phyloP scores from a whole-genome alignment of 1,284 basidiomycete genomes.

The Leccinum fuscescens region DNA sequence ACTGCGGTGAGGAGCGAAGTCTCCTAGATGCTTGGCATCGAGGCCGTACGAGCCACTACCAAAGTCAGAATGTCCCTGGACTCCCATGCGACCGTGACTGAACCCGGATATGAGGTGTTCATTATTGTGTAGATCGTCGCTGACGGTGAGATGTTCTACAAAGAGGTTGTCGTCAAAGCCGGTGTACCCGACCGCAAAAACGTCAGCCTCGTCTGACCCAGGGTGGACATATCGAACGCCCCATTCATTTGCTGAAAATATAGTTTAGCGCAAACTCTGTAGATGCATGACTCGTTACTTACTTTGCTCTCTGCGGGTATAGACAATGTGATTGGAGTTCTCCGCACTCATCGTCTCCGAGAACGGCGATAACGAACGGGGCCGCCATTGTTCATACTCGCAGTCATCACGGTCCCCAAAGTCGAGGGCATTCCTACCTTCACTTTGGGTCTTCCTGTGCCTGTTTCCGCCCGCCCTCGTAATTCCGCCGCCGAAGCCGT shows the following conservation, averaged over 20 bases:
- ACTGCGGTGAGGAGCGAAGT: constrained; percentile 7
- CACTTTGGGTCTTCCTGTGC: constrained; percentile 26
- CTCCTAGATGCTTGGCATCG: constrained; percentile 7
- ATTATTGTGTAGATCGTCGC: constrained; percentile 28
- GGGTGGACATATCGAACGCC: constrained; percentile 22
- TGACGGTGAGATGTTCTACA: constrained; percentile 22
- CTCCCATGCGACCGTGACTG: constrained; percentile 1
- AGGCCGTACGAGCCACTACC: neutral
- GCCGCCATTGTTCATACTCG: constrained; percentile 12
- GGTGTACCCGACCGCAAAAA: constrained; percentile 28
- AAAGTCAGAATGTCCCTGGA: neutral
- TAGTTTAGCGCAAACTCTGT: constrained; percentile 10
- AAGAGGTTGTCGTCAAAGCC: constrained; percentile 28
- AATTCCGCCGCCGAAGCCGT: neutral
- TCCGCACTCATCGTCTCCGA: constrained; percentile 11
- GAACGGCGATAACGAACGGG: constrained; percentile 28
- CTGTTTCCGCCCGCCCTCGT: constrained; percentile 1
- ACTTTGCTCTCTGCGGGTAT: constrained; percentile 29
- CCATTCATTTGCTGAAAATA: constrained; percentile 30
- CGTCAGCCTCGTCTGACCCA: constrained; percentile 15
- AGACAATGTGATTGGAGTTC: constrained; percentile 28
- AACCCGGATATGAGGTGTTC: constrained; percentile 25
- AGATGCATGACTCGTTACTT: neutral
- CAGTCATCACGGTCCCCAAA: constrained; percentile 26
- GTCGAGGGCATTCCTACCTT: constrained; percentile 32